Conservation (phyloP, 2,329 filamentous ascomycete genomes). For the Aphanocladium album region DNA sequence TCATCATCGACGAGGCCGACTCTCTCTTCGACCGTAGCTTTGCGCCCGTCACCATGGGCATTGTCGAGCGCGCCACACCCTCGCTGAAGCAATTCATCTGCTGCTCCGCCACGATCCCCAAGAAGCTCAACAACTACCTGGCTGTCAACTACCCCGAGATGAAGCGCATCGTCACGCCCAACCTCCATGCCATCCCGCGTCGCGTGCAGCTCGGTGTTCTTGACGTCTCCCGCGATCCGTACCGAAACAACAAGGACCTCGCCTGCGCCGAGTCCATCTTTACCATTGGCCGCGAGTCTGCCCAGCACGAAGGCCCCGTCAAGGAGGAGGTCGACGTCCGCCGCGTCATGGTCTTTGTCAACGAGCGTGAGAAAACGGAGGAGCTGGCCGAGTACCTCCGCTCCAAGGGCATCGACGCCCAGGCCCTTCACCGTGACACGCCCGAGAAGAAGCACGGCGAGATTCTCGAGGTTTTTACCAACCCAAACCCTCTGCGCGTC, state of each 20-base stretch:
- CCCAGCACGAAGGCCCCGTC: conserved; percentile 50
- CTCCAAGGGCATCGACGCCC: conserved; percentile 82
- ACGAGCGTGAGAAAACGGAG: conserved; percentile 84
- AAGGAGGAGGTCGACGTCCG: conserved; percentile 63
- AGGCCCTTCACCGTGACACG: conserved; percentile 80
- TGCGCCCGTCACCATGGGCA: conserved; percentile 71
- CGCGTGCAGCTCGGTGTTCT: conserved; percentile 91
- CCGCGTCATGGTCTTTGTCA: conserved; percentile 91
- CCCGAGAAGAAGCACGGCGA: conserved; percentile 71
- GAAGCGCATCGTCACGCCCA: conserved; percentile 83
- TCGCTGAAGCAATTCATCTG: conserved; percentile 82
- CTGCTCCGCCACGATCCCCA: conserved; percentile 93
- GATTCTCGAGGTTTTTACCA: conserved; percentile 70
- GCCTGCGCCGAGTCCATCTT: conserved; percentile 95
- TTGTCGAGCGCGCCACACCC: conserved; percentile 76
- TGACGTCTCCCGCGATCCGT: conserved; percentile 87
- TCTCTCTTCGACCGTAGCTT: conserved; percentile 94
- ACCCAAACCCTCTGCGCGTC: conserved; percentile 36
- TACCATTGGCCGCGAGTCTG: conserved; percentile 76
- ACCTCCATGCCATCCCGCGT: conserved; percentile 91
- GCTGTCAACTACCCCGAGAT: conserved; percentile 77
- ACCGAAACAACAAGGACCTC: conserved; percentile 85
- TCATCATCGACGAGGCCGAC: conserved; percentile 93
- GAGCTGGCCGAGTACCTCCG: conserved; percentile 74
- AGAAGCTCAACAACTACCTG: conserved; percentile 81